A percentile compares a stretch with the other conserved stretches of the same genome.
Conservation (phyloP, 2,329 filamentous ascomycete species). For the Ophiostoma triangulosporum region DNA sequence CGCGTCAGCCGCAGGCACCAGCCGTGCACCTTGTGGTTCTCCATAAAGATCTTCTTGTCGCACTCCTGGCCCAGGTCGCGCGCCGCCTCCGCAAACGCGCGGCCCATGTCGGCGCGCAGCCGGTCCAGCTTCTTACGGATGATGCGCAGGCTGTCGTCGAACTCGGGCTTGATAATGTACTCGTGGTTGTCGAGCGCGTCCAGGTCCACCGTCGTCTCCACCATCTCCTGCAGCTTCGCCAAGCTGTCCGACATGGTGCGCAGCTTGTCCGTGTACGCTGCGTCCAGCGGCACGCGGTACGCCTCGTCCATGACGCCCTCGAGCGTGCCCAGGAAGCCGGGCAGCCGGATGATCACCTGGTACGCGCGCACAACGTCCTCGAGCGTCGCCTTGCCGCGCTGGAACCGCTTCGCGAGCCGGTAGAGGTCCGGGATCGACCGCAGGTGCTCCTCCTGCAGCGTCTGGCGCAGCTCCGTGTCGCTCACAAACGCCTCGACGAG, state of each 20-base stretch:
- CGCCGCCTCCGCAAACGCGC: constrained; percentile 64
- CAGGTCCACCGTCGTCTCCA: constrained; percentile 93
- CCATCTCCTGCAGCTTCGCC: constrained; percentile 87
- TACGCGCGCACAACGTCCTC: constrained; percentile 95
- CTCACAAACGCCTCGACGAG: constrained; percentile 89
- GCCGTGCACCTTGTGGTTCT: constrained; percentile 90
- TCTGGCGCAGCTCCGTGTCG: constrained; percentile 86
- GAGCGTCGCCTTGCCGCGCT: constrained; percentile 76
- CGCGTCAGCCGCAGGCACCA: constrained; percentile 93
- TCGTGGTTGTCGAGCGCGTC: constrained; percentile 93
- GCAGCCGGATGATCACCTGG: constrained; percentile 83
- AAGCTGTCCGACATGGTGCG: constrained; percentile 64
- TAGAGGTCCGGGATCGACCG: constrained; percentile 90
- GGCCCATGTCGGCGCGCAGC: constrained; percentile 67
- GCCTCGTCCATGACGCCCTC: constrained; percentile 92
- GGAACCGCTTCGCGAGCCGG: constrained; percentile 85
- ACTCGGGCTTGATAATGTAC: constrained; percentile 98
- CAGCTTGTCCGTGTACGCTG: constrained; percentile 75
- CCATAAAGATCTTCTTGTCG: constrained; percentile 98
- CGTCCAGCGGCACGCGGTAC: constrained; percentile 76
- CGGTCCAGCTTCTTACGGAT: constrained; percentile 86
- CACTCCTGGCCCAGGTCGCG: constrained; percentile 76
- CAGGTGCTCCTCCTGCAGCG: constrained; percentile 91
- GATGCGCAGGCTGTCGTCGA: constrained; percentile 76
- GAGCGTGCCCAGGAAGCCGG: constrained; percentile 76